Percentiles rank a stretch among this genome's conserved stretches.
These are phyloP conservation scores for Ustilago loliicola DNA, from an alignment of 1,284 basidiomycete species.

Conservation along the genomic window DNA sequence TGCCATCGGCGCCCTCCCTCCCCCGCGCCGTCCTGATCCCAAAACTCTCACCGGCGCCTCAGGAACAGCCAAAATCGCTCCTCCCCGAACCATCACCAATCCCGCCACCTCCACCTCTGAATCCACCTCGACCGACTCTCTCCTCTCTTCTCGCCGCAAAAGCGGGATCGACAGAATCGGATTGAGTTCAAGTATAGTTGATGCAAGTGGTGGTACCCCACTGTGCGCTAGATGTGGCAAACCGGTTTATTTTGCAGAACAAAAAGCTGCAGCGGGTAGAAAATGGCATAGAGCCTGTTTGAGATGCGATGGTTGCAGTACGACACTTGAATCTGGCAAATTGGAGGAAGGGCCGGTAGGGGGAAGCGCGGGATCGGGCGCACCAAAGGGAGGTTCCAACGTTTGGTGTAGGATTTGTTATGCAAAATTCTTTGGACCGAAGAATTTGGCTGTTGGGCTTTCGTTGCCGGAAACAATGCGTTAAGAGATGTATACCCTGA, in stretches of 20 bases:
- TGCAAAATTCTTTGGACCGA: conserved; percentile 61
- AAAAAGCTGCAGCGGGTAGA: conserved; percentile 62
- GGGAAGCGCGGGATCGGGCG: conserved; percentile 17
- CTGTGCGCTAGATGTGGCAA: conserved; percentile 63
- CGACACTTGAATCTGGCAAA: conserved; percentile 63
- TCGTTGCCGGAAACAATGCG: conserved; percentile 52
- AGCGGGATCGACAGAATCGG: conserved; percentile 55
- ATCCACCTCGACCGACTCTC: conserved; percentile 9
- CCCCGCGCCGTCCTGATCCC: conserved; percentile 40
- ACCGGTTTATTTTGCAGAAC: conserved; percentile 69
- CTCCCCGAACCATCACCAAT: conserved; percentile 31
- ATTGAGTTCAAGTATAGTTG: conserved; percentile 45
- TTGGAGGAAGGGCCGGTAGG: conserved; percentile 65
- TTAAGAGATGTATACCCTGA: conserved; percentile 11
- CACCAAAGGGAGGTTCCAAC: conserved; percentile 44
- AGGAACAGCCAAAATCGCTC: conserved; percentile 48
- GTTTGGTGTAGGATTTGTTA: conserved; percentile 68
- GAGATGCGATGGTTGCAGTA: conserved; percentile 65
- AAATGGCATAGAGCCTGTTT: conserved; percentile 68
- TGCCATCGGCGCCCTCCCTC: conserved; percentile 34
- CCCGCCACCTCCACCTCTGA: conserved; percentile 3
- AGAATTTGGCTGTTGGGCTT: conserved; percentile 49
- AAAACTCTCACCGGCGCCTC: conserved; percentile 50
- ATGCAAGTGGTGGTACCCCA: conserved; percentile 59
- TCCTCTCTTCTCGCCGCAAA: conserved; percentile 20